These are phyloP conservation scores for Tagetes patula DNA, from an alignment of 129 eudicot genomes.

Conservation along the genomic window DNA sequence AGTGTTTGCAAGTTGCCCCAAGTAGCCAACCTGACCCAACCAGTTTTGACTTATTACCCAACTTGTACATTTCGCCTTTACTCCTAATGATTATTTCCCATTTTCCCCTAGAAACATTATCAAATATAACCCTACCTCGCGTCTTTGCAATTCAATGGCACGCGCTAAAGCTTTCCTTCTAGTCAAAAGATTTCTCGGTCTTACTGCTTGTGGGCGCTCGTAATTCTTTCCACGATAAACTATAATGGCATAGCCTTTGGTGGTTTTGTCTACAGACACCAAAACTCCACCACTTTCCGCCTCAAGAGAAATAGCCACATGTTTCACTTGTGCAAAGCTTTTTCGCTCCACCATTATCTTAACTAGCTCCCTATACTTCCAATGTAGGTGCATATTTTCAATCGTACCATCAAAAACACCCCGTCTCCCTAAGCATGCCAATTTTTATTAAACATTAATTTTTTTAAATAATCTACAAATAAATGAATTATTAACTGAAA, in stretches of 20 bases:
- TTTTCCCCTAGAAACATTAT: neutral
- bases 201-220: constrained; percentile 48
- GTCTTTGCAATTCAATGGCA: constrained; percentile 87
- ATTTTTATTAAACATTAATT: neutral
- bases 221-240: constrained; percentile 97
- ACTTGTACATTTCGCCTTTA: neutral
- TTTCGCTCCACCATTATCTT: constrained; percentile 75
- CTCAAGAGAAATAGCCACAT: constrained; percentile 80
- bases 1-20: neutral
- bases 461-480: neutral
- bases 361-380: constrained; percentile 93
- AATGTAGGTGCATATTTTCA: constrained; percentile 92
- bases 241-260: constrained; percentile 75
- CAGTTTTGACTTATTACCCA: neutral
- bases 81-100: neutral
- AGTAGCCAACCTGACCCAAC: neutral
- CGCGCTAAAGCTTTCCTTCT: constrained; percentile 95
- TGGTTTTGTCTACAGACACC: constrained; percentile 76
- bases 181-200: constrained; percentile 81
- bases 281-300: constrained; percentile 98
- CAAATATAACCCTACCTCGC: constrained; percentile 54
- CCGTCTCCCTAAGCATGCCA: constrained; percentile 58
- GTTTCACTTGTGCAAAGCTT: constrained; percentile 65
- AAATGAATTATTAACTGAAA: constrained; percentile 1
- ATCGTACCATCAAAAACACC: constrained; percentile 90